Base-by-base conservation (phyloP, 2,329 filamentous ascomycete species). In the Cercospora zeae-maydis region DNA sequence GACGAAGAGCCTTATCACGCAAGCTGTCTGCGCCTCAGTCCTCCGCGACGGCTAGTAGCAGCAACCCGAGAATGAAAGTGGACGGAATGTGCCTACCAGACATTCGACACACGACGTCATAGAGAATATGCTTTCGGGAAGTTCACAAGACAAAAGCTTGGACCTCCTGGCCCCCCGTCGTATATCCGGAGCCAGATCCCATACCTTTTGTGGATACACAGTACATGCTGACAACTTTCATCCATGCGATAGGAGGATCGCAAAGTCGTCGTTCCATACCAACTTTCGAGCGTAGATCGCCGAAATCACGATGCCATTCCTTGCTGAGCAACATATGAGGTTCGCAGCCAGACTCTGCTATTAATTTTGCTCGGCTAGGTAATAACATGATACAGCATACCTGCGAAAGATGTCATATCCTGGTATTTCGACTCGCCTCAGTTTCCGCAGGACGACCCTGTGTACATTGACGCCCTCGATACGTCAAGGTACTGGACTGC, bases 351-450 rank as follows among this genome's bases (percentile, higher is more conserved):
- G 5, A 3, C 42, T 3, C 42, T 27, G 13, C 34, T 24, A 13
- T 5, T 1, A 14, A 27, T 1, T 34, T 5, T 47, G 42, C 13
- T 47, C 11, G 1, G 13, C 11, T 1, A 11, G 39, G 4, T 45
- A 16, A 45, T 21, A 13, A 5, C 39, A 2, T 13, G 8, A 19
- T 27, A 47, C 42, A 47, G 42, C 42, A 47, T 47, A 47, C 42
- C 42, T 13, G 42, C 21, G 42, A 47, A 47, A 27, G 42, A 47
- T 27, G 5, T 47, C 6, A 6, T 47, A 8, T 83, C 82, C 3
- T 85, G 79, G 74, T 79, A 81, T 16, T 84, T 84, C 63, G 79
- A 82, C 36, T 70, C 79, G 1, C 77, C 78, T 7, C 60, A 59
- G 0, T 83, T 81, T 66, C 77, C 83, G 63, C 74, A 75, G 30